These are phyloP conservation scores for Fusarium sacchari DNA, from an alignment of 2,329 filamentous ascomycete species.

Conservation along the genomic window DNA sequence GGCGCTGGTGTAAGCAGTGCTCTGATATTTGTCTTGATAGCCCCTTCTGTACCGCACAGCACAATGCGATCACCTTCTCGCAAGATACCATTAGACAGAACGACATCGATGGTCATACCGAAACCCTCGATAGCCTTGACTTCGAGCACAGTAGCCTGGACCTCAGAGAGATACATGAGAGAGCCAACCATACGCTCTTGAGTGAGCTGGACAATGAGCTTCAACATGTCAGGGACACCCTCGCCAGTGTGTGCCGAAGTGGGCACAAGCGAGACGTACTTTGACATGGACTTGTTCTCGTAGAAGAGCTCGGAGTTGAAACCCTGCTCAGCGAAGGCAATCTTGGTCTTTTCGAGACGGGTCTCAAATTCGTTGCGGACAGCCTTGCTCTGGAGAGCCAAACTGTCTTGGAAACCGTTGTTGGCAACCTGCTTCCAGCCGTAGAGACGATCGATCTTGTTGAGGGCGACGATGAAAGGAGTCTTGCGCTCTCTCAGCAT, in stretches of 20 bases:
- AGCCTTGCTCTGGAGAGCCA: slow-evolving; percentile 88
- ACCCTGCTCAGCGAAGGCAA: slow-evolving; percentile 93
- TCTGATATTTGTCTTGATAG: slow-evolving; percentile 94
- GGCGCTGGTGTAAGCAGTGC: slow-evolving; percentile 92
- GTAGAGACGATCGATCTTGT: slow-evolving; percentile 99
- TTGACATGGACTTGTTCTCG: slow-evolving; percentile 97
- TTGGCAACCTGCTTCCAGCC: slow-evolving; percentile 99
- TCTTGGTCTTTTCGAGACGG: slow-evolving; percentile 88
- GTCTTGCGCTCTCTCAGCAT: slow-evolving; percentile 93
- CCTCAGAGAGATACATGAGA: slow-evolving; percentile 98
- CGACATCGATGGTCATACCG: slow-evolving; percentile 97
- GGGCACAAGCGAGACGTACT: slow-evolving; percentile 93
- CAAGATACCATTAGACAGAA: slow-evolving; percentile 94
- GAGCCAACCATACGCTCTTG: slow-evolving; percentile 98
- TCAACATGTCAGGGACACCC: slow-evolving; percentile 98
- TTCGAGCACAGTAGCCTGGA: slow-evolving; percentile 96
- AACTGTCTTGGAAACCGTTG: slow-evolving; percentile 95
- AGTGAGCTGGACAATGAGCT: slow-evolving; percentile 89
- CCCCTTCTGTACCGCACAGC: slow-evolving; percentile 94
- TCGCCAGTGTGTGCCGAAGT: slow-evolving; percentile 99
- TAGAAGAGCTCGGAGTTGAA: slow-evolving; percentile 98
- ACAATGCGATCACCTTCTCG: slow-evolving; percentile 95
- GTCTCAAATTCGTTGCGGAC: slow-evolving; percentile 96
- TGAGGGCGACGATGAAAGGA: slow-evolving; percentile 97
- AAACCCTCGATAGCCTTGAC: slow-evolving; percentile 99